A percentile compares a stretch with the other conserved stretches of the same genome.
Evolutionary conservation across 306 rosid genomes (phyloP).

Genomic region (peach (Prunus persica)): DNA sequence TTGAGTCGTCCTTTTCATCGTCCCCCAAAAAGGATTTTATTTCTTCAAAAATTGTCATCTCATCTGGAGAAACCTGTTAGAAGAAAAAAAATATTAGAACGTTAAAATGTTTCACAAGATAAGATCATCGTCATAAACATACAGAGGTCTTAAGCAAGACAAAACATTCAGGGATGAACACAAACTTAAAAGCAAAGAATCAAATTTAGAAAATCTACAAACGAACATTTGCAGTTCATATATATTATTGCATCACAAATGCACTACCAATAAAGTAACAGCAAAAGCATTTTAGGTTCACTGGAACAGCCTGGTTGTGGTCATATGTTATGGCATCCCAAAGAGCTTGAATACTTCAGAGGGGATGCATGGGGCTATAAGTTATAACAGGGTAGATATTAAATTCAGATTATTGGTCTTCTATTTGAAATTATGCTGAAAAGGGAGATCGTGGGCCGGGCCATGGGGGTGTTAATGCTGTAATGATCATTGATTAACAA

Average conservation of each 20-base stretch:
- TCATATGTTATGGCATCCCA: neutral
- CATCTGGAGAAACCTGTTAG: constrained; percentile 77
- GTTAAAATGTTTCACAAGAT: neutral
- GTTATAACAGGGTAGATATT: neutral
- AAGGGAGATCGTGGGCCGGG: neutral
- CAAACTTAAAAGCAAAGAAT: neutral
- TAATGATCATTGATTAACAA: neutral
- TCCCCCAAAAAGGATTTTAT: constrained; percentile 67
- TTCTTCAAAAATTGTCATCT: constrained; percentile 74
- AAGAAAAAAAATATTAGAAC: neutral
- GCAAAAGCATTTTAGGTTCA: neutral
- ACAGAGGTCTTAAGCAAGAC: neutral
- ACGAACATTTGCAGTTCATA: neutral
- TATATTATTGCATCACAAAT: neutral
- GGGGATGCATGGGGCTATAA: neutral
- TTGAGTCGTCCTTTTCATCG: constrained; percentile 52
- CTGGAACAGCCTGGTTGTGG: neutral
- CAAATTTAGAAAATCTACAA: neutral
- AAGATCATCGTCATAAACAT: neutral
- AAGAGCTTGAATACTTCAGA: neutral
- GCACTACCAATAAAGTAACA: neutral
- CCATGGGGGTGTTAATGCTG: neutral
- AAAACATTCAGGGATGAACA: neutral
- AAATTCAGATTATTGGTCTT: neutral
- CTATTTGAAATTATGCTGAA: neutral